Percentiles rank a stretch among this genome's conserved stretches.
Conservation (phyloP, 441 rosid genomes). For the Sinapis alba region DNA sequence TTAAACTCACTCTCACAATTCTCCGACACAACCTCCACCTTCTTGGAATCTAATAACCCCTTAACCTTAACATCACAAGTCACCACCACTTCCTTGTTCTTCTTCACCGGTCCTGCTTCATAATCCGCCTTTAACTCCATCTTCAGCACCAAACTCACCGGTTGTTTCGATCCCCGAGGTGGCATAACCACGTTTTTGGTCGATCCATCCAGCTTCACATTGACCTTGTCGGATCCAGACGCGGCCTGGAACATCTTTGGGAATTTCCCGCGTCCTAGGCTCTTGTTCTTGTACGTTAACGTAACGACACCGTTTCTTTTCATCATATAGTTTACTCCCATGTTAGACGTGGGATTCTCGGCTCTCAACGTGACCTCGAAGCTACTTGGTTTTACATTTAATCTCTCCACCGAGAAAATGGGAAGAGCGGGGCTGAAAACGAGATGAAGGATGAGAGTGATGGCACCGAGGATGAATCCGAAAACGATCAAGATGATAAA, state of each 20-base stretch:
- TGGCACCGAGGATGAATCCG: slow-evolving; percentile 25
- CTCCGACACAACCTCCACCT: slow-evolving; percentile 22
- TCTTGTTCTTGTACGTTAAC: slow-evolving; percentile 33
- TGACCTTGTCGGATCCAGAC: slow-evolving; percentile 15
- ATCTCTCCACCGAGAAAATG: slow-evolving; percentile 5
- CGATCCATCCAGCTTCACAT: slow-evolving; percentile 30
- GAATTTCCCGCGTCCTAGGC: slow-evolving; percentile 30
- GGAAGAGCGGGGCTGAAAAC: slow-evolving; percentile 34
- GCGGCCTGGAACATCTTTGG: slow-evolving; percentile 23
- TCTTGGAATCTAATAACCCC: slow-evolving; percentile 19
- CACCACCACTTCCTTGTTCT: slow-evolving; percentile 14
- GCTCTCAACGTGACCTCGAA: slow-evolving; percentile 30
- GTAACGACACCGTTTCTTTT: neutral
- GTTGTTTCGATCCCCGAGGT: slow-evolving; percentile 22
- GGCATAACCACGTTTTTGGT: slow-evolving; percentile 17
- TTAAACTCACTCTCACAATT: slow-evolving; percentile 25
- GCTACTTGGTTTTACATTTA: neutral
- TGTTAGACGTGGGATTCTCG: slow-evolving; percentile 38
- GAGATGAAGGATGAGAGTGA: slow-evolving; percentile 18
- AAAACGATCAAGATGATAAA: slow-evolving; percentile 28
- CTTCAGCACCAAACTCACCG: slow-evolving; percentile 14
- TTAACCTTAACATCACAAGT: slow-evolving; percentile 27
- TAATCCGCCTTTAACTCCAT: slow-evolving; percentile 9
- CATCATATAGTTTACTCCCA: slow-evolving; percentile 35
- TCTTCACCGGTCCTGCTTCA: slow-evolving; percentile 9